Conservation (phyloP, 2,329 filamentous ascomycete species). For the Plectosphaerella sp. region DNA sequence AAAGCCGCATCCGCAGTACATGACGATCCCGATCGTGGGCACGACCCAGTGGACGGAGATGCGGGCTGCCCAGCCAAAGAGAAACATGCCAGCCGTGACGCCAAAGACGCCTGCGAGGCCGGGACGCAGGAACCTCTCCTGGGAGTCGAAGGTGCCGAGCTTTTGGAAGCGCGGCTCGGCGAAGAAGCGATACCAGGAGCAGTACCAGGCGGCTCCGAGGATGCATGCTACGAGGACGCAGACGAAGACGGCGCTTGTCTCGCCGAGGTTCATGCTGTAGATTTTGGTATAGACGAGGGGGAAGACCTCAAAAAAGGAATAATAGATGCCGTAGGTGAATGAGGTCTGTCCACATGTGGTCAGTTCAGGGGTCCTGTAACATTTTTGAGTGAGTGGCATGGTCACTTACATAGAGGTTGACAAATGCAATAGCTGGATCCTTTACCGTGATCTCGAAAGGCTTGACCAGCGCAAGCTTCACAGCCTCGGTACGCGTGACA, state of each 20-base stretch:
- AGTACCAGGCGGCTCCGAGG: constrained; percentile 44
- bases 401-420: constrained; percentile 26
- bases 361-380: neutral
- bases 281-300: constrained; percentile 30
- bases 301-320: constrained; percentile 57
- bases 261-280: constrained; percentile 45
- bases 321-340: constrained; percentile 49
- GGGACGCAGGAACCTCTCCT: constrained; percentile 13
- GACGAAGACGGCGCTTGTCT: constrained; percentile 57
- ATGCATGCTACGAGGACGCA: constrained; percentile 49
- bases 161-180: constrained; percentile 11
- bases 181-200: constrained; percentile 10
- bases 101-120: constrained; percentile 48
- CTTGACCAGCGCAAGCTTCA: constrained; percentile 16
- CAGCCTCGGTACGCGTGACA: constrained; percentile 12
- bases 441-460: constrained; percentile 25
- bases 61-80: constrained; percentile 68
- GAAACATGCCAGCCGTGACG: constrained; percentile 64
- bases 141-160: constrained; percentile 9
- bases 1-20: constrained; percentile 51
- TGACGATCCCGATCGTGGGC: constrained; percentile 47
- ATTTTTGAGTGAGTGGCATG: neutral
- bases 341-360: constrained; percentile 16
- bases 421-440: constrained; percentile 27
- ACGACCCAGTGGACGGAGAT: constrained; percentile 54